phyloP scores from a whole-genome alignment of 352 stramenopile species.

The Phytopythium helicoides region DNA sequence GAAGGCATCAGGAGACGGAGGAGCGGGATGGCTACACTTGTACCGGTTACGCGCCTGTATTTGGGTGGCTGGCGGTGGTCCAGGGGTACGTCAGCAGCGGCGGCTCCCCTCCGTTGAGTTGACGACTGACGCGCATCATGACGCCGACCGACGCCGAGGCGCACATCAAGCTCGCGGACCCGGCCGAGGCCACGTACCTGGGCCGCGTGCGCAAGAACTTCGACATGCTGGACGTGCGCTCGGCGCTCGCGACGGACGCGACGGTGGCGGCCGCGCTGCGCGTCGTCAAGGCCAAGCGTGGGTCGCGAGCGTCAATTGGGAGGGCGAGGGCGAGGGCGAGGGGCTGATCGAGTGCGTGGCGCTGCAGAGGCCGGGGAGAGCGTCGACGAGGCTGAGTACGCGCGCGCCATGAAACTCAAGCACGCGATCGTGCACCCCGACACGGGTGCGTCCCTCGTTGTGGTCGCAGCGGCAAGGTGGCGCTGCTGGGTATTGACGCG shows the following conservation, averaged over 20 bases:
- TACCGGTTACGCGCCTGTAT: neutral
- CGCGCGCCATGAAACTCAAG: slow-evolving; percentile 63
- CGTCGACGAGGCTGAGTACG: slow-evolving; percentile 36
- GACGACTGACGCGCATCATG: too few species aligned
- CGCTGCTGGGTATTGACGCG: too few species aligned
- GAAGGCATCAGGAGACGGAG: too few species aligned
- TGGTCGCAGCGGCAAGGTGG: too few species aligned
- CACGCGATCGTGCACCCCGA: slow-evolving; percentile 75
- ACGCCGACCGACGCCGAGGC: slow-evolving; percentile 16
- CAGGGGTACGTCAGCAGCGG: too few species aligned
- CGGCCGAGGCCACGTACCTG: slow-evolving; percentile 73
- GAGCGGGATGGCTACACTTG: neutral
- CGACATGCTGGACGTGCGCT: slow-evolving; percentile 80
- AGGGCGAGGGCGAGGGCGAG: neutral
- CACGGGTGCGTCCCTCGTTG: slow-evolving; percentile 27
- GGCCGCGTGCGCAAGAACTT: slow-evolving; percentile 80
- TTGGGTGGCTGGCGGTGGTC: too few species aligned
- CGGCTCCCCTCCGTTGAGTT: neutral
- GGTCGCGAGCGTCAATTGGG: neutral
- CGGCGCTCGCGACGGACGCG: slow-evolving; percentile 57
- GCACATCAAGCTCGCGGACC: slow-evolving; percentile 67
- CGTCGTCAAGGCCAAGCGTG: slow-evolving; percentile 36
- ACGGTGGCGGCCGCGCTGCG: slow-evolving; percentile 43
- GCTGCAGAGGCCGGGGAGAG: slow-evolving; percentile 29
- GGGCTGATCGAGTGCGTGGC: neutral